Base-by-base conservation (phyloP, 805 yeast species). In the Monosporozyma yasuniensis region DNA sequence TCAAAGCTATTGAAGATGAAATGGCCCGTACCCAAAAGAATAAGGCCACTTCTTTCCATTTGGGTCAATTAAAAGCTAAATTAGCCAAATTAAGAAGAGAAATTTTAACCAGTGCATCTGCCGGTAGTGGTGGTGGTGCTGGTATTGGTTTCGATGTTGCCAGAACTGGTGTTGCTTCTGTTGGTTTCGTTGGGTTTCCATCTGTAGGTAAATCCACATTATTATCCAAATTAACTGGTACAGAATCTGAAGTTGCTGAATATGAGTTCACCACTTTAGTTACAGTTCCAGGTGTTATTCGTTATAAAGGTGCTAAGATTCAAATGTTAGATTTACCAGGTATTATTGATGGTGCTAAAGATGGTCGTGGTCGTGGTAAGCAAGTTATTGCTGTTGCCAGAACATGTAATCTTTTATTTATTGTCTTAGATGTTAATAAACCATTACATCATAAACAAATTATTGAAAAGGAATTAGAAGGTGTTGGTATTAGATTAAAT, bases 311-410 rank as follows among this genome's bases (percentile, higher is more conserved):
- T 63, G 98, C 99, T 48, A 91, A 88, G 72, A 84, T 93, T 56
- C 99, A 93, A 73, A 88, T 93, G 95, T 70, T 86, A 61, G 95
- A 86, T 77, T 78, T 86, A 55, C 95, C 95, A 8, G 95, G 95
- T 65, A 86, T 86, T 58, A 85, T 86, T 62, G 93, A 86, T 68
- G 95, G 95, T 69, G 95, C 95, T 54, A 85, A 85, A 57, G 93
- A 86, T 61, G 95, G 95, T 70, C 80, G 84, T 66, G 95, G 95
- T 72, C 77, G 95, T 76, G 95, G 95, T 76, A 84, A 79, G 59
- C 99, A 93, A 71, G 99, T 93, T 50, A 93, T 93, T 70, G 99
- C 99, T 2, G 99, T 93, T 52, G 98, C 98, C n/a, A 80, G 99
- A 70, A 88, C 97, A 2, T 95, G 96, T 66, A 90, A 93, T 66